phyloP scores from a whole-genome alignment of 2,329 filamentous ascomycete species.

The Colletotrichum karsti region DNA sequence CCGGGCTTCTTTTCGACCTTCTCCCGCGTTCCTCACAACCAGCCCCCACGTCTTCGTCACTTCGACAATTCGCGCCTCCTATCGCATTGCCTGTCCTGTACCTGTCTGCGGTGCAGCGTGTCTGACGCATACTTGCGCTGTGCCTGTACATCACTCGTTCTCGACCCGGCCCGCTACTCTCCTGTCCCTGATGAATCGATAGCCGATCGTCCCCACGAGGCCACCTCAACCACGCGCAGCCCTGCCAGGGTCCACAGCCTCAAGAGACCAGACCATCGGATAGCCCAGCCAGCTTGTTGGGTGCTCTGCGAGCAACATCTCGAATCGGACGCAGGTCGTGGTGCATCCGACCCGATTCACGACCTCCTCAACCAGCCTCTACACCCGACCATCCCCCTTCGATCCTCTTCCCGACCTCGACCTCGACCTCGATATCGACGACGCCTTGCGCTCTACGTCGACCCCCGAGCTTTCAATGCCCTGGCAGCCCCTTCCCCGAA shows the following conservation, averaged over 20 bases:
- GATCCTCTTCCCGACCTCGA: neutral
- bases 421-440: neutral
- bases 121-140: slow-evolving; percentile 1
- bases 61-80: neutral
- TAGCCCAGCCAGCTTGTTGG: neutral
- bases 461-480: slow-evolving; percentile 69
- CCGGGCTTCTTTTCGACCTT: neutral
- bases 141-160: neutral
- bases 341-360: neutral
- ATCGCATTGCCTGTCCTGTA: neutral
- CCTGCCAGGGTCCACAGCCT: slow-evolving; percentile 27
- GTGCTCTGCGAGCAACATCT: neutral
- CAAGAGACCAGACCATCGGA: slow-evolving; percentile 1
- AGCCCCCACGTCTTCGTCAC: slow-evolving; percentile 1
- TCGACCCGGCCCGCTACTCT: slow-evolving; percentile 1
- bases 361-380: neutral
- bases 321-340: neutral
- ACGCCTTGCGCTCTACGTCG: slow-evolving; percentile 8
- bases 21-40: neutral
- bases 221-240: slow-evolving; percentile 23
- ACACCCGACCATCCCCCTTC: neutral
- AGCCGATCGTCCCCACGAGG: slow-evolving; percentile 28
- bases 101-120: neutral
- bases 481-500: slow-evolving; percentile 96
- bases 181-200: slow-evolving; percentile 29